Evolutionary conservation across 495 filamentous ascomycete genomes (phyloP), one percentile per base, ranked within the genome.

Genomic region (Friedmanniomyces simplex): DNA sequence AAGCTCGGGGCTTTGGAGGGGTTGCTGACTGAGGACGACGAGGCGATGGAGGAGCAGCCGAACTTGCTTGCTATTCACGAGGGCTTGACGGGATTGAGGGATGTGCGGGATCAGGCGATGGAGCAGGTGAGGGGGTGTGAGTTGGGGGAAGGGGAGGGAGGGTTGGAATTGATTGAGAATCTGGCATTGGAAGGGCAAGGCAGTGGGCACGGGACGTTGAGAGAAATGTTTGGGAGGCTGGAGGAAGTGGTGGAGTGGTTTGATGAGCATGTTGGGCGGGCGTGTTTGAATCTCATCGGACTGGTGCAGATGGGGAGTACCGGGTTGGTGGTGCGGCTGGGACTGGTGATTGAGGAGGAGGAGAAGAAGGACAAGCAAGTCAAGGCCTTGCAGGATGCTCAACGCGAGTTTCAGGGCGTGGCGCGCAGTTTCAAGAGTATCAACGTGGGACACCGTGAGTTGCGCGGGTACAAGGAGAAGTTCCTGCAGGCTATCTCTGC

Each of bases 391-490:
- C 89, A 96, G 65, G 91, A 96, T 65, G 94, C 94, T 5, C 82
- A 96, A 69, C 88, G 87, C 59, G 91, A 95, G 61, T 91, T 96
- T 68, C 88, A 90, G 66, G 93, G 96, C 63, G 82, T 99, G 61
- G 91, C 90, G 28, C 83, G 83, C 21, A 78, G 89, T 25, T 96
- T 99, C 73, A 93, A 95, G 72, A 90, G 87, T 28, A 95, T 99
- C 71, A 88, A 87, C 1, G 86, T 89, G 57, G 90, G 89, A 1
- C 87, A 90, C 1, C 91, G 93, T 72, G 85, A 87, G 48, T 78
- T 93, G n/a, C 79, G 93, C 58, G 93, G 91, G 0, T 99, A 99
- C 71, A 97, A 97, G 70, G 86, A 96, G 62, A 95, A 94, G 66
- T 95, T 97, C 66, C 64, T 96, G 5, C 76, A 85, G 60, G 82